These are phyloP conservation scores for Naganishia randhawae DNA, from an alignment of 768 basidiomycete species.

Conservation along the genomic window DNA sequence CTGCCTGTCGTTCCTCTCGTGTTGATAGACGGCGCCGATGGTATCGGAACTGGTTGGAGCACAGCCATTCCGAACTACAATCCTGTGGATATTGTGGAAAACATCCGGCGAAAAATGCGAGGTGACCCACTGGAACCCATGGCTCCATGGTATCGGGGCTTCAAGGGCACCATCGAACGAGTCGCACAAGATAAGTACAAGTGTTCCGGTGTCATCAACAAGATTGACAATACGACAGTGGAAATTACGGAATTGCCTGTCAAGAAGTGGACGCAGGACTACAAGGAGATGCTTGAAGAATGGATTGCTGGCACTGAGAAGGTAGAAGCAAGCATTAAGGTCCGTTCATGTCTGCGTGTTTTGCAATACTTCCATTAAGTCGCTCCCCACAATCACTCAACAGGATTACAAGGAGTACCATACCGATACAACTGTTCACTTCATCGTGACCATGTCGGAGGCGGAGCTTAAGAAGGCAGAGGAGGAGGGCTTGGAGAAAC, in stretches of 20 bases:
- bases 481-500: constrained; percentile 79
- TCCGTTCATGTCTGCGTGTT: constrained; percentile 28
- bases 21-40: constrained; percentile 89
- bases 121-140: constrained; percentile 78
- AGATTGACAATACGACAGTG: constrained; percentile 79
- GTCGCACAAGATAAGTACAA: constrained; percentile 67
- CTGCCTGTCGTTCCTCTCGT: constrained; percentile 84
- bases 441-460: constrained; percentile 72
- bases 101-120: constrained; percentile 78
- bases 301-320: constrained; percentile 77
- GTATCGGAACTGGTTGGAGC: constrained; percentile 99
- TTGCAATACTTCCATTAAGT: not conserved
- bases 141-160: constrained; percentile 97
- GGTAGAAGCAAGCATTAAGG: constrained; percentile 76
- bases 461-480: constrained; percentile 83
- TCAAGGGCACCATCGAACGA: constrained; percentile 74
- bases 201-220: constrained; percentile 67
- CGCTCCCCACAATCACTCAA: not conserved
- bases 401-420: constrained; percentile 98
- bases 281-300: constrained; percentile 83
- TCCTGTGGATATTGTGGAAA: constrained; percentile 80
- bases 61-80: constrained; percentile 89
- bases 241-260: constrained; percentile 95
- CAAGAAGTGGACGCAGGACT: constrained; percentile 87
- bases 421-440: constrained; percentile 85